phyloP scores from a whole-genome alignment of 2,329 filamentous ascomycete species.

The Xylaria hypoxylon region DNA sequence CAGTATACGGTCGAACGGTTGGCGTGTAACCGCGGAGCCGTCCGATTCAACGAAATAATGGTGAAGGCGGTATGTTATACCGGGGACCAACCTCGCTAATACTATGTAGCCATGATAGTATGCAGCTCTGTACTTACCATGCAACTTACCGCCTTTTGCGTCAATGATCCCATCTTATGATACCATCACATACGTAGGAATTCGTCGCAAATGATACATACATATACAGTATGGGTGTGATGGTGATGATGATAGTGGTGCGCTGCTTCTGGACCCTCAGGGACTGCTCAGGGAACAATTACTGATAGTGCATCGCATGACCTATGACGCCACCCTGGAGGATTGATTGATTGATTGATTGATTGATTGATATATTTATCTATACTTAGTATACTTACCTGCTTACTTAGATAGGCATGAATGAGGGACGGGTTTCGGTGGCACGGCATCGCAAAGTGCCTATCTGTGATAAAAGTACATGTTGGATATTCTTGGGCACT shows the following conservation, averaged over 20 bases:
- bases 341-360: no score
- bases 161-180: constrained; percentile 23
- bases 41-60: constrained; percentile 22
- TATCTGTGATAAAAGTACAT: constrained; percentile 12
- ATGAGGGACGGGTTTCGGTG: constrained; percentile 2
- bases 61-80: constrained; percentile 12
- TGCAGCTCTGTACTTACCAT: constrained; percentile 23
- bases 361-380: not conserved
- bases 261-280: constrained; percentile 20
- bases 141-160: constrained; percentile 37
- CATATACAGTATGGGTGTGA: not conserved
- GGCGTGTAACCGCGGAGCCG: constrained; percentile 30
- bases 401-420: constrained; percentile 2
- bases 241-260: constrained; percentile 4
- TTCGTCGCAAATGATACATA: not conserved
- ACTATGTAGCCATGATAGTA: constrained; percentile 11
- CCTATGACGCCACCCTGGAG: constrained; percentile 23
- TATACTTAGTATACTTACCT: no score
- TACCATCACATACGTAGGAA: not conserved
- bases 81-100: constrained; percentile 17
- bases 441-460: constrained; percentile 21
- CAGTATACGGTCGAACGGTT: not conserved
- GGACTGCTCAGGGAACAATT: constrained; percentile 4
- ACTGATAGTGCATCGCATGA: constrained; percentile 25
- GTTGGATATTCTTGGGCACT: constrained; percentile 5